phyloP scores from a whole-genome alignment of 768 basidiomycete species.

The Leccinum truebloodii region DNA sequence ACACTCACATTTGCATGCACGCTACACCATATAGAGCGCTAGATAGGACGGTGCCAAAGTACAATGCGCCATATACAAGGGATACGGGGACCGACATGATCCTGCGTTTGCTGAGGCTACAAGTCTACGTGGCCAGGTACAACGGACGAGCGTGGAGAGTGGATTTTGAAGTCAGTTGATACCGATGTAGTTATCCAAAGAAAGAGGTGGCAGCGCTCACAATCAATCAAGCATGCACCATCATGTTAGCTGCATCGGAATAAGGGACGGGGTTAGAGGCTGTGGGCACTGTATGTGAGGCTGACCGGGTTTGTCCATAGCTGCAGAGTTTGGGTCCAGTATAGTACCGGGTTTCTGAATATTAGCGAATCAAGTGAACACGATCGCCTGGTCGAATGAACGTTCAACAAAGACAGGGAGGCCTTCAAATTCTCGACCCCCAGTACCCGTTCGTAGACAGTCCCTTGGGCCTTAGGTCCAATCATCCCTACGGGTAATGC shows the following conservation, averaged over 20 bases:
- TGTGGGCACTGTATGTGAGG: too few relatives aligned
- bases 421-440: background rate
- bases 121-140: background rate
- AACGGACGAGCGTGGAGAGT: background rate
- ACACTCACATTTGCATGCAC: background rate
- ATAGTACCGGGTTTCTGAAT: background rate
- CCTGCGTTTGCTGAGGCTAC: background rate
- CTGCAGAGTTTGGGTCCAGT: background rate
- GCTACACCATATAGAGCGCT: background rate
- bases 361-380: background rate
- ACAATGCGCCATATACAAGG: background rate
- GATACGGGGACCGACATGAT: background rate
- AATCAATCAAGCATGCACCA: background rate
- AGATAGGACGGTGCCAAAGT: background rate
- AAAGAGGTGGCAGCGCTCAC: background rate
- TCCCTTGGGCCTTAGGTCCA: background rate
- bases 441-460: too few relatives aligned
- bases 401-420: too few relatives aligned
- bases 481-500: background rate
- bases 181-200: background rate
- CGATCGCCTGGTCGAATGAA: background rate
- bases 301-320: too few relatives aligned
- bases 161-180: background rate
- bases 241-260: too few relatives aligned
- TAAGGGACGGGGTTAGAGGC: too few relatives aligned